A percentile compares a stretch with the other conserved stretches of the same genome.
Evolutionary conservation across 2,329 filamentous ascomycete genomes (phyloP).

Genomic region (Diaporthe sp.): DNA sequence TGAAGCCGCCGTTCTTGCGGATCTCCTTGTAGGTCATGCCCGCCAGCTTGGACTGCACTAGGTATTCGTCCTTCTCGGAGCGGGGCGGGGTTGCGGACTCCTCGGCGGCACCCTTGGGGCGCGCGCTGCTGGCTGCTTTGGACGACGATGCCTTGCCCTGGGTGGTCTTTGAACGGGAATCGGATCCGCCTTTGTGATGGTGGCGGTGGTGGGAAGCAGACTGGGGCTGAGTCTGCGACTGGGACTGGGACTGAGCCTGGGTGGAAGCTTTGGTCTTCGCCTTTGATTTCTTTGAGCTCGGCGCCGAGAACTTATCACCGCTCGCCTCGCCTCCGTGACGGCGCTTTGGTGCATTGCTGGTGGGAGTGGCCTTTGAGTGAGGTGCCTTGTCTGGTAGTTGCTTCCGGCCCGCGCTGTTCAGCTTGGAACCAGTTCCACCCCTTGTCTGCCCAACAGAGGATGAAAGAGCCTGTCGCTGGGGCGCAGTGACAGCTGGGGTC

Average conservation of each 20-base stretch:
- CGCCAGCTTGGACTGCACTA: slow-evolving; percentile 66
- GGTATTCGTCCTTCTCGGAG: slow-evolving; percentile 60
- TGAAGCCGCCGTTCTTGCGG: slow-evolving; percentile 65
- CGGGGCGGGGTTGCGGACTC: slow-evolving; percentile 40
- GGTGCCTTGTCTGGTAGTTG: slow-evolving; percentile 37
- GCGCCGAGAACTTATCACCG: neutral
- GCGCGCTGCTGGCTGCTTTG: neutral
- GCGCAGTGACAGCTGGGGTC: too few relatives aligned
- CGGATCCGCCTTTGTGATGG: too few relatives aligned
- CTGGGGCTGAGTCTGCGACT: neutral
- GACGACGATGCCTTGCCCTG: neutral
- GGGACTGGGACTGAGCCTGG: neutral
- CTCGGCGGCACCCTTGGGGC: neutral
- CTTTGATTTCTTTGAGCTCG: slow-evolving; percentile 12
- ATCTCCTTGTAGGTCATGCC: slow-evolving; percentile 78
- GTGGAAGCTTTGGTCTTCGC: neutral
- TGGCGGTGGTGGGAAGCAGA: neutral
- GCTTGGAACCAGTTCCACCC: neutral
- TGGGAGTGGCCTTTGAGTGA: neutral
- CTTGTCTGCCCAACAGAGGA: neutral
- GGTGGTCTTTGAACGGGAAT: neutral
- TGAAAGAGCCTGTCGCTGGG: neutral
- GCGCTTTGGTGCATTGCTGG: slow-evolving; percentile 17
- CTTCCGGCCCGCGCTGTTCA: neutral
- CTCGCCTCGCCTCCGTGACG: neutral